Percentiles rank a stretch among this genome's conserved stretches.
These are phyloP conservation scores for Trichoderma sp. DNA, from an alignment of 2,329 filamentous ascomycete genomes.

Conservation along the genomic window DNA sequence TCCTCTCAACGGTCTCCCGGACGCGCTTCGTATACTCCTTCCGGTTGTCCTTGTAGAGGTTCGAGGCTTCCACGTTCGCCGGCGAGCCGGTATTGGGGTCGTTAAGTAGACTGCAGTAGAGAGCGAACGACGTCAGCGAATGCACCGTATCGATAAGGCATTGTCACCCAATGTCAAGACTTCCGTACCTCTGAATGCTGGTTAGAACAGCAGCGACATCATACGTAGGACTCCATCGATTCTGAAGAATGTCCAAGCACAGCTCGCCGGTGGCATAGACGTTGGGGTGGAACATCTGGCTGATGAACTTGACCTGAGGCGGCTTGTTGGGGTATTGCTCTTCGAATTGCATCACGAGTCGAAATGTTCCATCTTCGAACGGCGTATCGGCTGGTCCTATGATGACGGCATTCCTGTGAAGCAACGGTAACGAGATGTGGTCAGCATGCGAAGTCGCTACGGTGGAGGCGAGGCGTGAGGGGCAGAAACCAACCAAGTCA, in stretches of 20 bases:
- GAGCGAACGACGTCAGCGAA: not conserved
- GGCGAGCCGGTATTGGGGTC: constrained; percentile 98
- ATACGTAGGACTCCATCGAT: constrained; percentile 97
- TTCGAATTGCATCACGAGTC: constrained; percentile 98
- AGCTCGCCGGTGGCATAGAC: constrained; percentile 97
- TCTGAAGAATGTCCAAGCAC: constrained; percentile 95
- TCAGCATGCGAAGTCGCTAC: not conserved
- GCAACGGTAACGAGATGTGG: constrained; percentile 30
- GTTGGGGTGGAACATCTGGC: constrained; percentile 98
- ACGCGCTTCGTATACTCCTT: constrained; percentile 96
- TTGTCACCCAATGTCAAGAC: not conserved
- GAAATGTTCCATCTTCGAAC: constrained; percentile 97
- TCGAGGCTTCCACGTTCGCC: constrained; percentile 96
- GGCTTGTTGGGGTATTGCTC: constrained; percentile 99
- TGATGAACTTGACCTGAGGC: constrained; percentile 96
- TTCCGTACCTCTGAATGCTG: constrained; percentile 87
- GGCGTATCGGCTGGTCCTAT: constrained; percentile 96
- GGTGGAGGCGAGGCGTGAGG: not conserved
- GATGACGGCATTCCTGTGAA: constrained; percentile 89
- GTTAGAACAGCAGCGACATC: constrained; percentile 96
- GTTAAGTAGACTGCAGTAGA: constrained; percentile 73
- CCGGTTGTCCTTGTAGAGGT: constrained; percentile 96
- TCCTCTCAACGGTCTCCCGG: constrained; percentile 96
- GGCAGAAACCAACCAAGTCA: constrained; percentile 76
- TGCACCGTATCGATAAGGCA: not conserved